Conservation (phyloP, 2,329 filamentous ascomycete genomes). For the Bretziella fagacearum region DNA sequence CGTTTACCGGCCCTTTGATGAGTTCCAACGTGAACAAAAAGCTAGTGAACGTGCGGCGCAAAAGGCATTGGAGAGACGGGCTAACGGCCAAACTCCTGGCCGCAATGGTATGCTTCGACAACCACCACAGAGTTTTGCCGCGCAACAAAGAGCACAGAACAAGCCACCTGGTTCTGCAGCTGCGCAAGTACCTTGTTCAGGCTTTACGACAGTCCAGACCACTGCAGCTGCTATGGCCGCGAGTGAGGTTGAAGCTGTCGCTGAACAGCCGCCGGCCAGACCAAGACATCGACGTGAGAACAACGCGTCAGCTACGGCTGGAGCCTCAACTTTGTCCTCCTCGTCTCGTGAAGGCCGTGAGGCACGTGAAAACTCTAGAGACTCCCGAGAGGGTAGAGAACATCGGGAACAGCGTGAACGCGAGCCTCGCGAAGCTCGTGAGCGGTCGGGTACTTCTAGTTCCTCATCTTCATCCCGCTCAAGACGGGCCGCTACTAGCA, state of each 20-base stretch:
- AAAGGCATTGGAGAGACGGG: slow-evolving; percentile 9
- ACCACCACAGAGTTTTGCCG: slow-evolving; percentile 48
- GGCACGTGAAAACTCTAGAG: background rate
- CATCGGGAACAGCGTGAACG: slow-evolving; percentile 2
- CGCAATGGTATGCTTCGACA: slow-evolving; percentile 29
- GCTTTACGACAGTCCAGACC: slow-evolving; percentile 13
- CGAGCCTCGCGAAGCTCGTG: slow-evolving; percentile 4
- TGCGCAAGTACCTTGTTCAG: too few relatives aligned
- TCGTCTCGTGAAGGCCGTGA: slow-evolving; percentile 9
- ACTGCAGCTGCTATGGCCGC: slow-evolving; percentile 12
- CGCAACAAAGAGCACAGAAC: slow-evolving; percentile 44
- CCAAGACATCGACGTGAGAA: slow-evolving; percentile 12
- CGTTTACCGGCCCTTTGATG: slow-evolving; percentile 48
- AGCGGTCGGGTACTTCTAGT: slow-evolving; percentile 3
- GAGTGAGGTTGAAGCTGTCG: slow-evolving; percentile 1
- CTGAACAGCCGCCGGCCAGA: background rate
- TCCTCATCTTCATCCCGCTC: slow-evolving; percentile 5
- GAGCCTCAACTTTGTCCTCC: slow-evolving; percentile 2
- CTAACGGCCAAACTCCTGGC: slow-evolving; percentile 18
- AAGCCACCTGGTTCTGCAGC: slow-evolving; percentile 22
- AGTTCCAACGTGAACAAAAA: slow-evolving; percentile 37
- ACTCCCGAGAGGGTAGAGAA: slow-evolving; percentile 1
- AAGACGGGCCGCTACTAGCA: slow-evolving; percentile 4
- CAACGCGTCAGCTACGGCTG: background rate
- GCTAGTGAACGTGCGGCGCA: slow-evolving; percentile 9